These are phyloP conservation scores for Ceratocystis eucalypticola DNA, from an alignment of 2,329 filamentous ascomycete genomes.

Conservation along the genomic window DNA sequence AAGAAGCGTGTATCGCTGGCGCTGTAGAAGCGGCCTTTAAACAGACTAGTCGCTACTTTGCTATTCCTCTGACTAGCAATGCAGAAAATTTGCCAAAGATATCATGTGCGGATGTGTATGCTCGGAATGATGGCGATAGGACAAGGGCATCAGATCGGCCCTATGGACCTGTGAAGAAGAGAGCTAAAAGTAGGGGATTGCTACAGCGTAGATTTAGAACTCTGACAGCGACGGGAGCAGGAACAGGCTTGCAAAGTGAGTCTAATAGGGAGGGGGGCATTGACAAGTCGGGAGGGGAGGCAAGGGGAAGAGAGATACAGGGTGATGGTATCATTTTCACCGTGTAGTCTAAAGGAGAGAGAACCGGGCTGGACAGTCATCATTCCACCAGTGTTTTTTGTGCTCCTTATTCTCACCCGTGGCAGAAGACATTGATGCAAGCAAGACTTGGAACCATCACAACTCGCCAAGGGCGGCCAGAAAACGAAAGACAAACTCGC, in stretches of 20 bases:
- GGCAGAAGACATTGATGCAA: no score
- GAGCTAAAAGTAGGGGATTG: background rate
- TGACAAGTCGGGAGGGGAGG: background rate
- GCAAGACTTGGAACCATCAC: no score
- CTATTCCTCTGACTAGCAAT: background rate
- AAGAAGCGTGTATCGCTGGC: background rate
- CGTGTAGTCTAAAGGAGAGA: background rate
- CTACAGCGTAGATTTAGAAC: background rate
- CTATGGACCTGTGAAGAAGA: slow-evolving; percentile 20
- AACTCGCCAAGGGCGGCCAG: background rate
- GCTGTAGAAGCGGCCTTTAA: background rate
- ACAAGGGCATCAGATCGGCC: slow-evolving; percentile 20
- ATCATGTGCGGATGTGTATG: background rate
- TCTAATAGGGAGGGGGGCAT: background rate
- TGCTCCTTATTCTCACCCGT: background rate
- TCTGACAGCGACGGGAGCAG: background rate
- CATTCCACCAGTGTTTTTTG: background rate
- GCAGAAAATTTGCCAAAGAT: background rate
- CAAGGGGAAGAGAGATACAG: background rate
- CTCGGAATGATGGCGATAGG: background rate
- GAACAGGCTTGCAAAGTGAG: background rate
- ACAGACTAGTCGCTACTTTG: background rate
- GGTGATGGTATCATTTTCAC: background rate
- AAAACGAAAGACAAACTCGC: background rate
- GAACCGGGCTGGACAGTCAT: no score